These are phyloP conservation scores for Alternaria postmessia DNA, from an alignment of 2,329 filamentous ascomycete genomes.

Conservation along the genomic window DNA sequence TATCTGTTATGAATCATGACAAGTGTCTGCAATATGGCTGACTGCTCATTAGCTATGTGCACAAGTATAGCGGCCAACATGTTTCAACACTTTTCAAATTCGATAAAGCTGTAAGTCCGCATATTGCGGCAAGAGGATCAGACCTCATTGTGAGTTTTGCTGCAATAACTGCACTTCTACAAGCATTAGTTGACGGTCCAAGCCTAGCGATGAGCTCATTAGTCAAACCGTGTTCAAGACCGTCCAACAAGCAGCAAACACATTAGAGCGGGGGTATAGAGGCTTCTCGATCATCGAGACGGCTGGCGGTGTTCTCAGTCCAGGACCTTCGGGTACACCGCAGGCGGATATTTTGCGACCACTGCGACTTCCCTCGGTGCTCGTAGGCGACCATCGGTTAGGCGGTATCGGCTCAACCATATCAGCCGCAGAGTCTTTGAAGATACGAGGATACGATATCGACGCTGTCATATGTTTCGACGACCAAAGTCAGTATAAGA, in stretches of 20 bases:
- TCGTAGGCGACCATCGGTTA: conserved; percentile 77
- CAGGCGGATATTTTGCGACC: conserved; percentile 82
- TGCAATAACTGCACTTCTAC: not conserved
- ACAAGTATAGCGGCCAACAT: conserved; percentile 63
- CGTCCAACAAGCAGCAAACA: conserved; percentile 22
- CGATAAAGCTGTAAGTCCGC: conserved; percentile 77
- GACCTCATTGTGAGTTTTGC: conserved; percentile 26
- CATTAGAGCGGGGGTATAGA: conserved; percentile 8
- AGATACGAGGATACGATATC: conserved; percentile 80
- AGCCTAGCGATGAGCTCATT: conserved; percentile 38
- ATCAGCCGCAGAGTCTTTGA: conserved; percentile 79
- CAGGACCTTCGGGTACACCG: conserved; percentile 75
- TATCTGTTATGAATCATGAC: not conserved
- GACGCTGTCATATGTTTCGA: conserved; percentile 74
- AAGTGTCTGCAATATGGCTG: not conserved
- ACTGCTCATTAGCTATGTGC: conserved; percentile 64
- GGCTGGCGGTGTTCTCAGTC: conserved; percentile 82
- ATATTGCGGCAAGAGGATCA: conserved; percentile 68
- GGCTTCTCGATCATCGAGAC: conserved; percentile 74
- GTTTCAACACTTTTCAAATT: conserved; percentile 75
- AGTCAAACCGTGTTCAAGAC: conserved; percentile 25
- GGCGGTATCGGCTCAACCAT: conserved; percentile 85
- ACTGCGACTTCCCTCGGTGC: conserved; percentile 74
- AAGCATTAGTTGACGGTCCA: conserved; percentile 9
- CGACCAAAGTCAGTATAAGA: conserved; percentile 69